Evolutionary conservation across 139 green algal genomes (phyloP).

Genomic region (Chlamydomonas sp.): DNA sequence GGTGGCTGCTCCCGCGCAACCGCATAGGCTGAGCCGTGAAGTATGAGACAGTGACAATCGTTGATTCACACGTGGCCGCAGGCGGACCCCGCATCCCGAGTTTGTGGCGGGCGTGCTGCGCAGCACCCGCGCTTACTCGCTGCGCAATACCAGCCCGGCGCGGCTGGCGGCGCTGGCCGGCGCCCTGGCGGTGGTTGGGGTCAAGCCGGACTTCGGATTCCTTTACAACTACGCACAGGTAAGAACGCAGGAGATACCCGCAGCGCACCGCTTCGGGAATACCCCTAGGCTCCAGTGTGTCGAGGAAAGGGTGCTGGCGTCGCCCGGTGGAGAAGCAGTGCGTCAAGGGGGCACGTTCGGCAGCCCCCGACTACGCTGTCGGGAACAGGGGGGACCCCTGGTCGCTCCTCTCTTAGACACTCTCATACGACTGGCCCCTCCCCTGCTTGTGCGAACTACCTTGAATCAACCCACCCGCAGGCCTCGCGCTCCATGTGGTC

Average conservation of each 20-base stretch:
- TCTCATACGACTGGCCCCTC: neutral
- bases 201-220: conserved; percentile 40
- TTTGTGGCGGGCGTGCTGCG: conserved; percentile 36
- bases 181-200: neutral
- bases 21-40: too few relatives aligned
- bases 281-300: too few relatives aligned
- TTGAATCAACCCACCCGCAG: neutral
- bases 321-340: too few relatives aligned
- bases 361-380: too few relatives aligned
- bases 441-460: too few relatives aligned
- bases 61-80: too few relatives aligned
- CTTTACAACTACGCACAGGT: conserved; percentile 41
- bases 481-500: conserved; percentile 34
- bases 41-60: too few relatives aligned
- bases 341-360: too few relatives aligned
- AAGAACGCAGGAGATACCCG: neutral
- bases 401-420: neutral
- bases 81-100: conserved; percentile 7
- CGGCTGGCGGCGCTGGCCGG: conserved; percentile 26
- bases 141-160: conserved; percentile 13
- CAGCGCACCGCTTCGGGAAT: too few relatives aligned
- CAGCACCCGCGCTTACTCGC: conserved; percentile 15
- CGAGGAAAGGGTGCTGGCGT: too few relatives aligned
- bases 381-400: too few relatives aligned
- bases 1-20: too few relatives aligned